Evolutionary conservation across 768 basidiomycete genomes (phyloP).

Genomic region (Epithele typhae): DNA sequence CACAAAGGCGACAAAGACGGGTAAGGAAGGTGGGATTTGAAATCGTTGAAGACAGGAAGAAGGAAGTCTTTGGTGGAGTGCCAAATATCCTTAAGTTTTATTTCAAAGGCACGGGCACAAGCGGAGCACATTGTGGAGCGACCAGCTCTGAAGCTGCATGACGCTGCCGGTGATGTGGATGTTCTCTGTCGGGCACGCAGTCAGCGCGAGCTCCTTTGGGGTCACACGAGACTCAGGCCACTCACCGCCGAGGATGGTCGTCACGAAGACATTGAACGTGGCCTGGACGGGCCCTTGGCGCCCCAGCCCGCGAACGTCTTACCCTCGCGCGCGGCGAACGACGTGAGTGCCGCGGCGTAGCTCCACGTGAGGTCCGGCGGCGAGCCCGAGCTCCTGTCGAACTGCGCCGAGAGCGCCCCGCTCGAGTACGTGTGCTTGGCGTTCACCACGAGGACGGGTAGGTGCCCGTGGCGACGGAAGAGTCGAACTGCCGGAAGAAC

Average conservation of each 20-base stretch:
- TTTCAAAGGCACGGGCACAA: no score
- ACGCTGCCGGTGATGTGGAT: slow-evolving; percentile 64
- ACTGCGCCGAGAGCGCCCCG: slow-evolving; percentile 60
- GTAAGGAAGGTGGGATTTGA: no score
- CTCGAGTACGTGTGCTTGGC: slow-evolving; percentile 52
- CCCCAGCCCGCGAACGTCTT: slow-evolving; percentile 56
- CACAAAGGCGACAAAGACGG: no score
- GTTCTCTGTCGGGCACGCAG: slow-evolving; percentile 70
- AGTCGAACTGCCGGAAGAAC: slow-evolving; percentile 63
- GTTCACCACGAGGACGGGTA: slow-evolving; percentile 44
- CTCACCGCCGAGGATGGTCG: slow-evolving; percentile 64
- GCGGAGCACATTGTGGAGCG: slow-evolving; percentile 48
- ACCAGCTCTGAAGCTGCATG: slow-evolving; percentile 54
- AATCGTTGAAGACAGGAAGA: no score
- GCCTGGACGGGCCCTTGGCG: slow-evolving; percentile 53
- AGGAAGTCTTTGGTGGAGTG: no score
- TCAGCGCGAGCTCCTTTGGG: no score
- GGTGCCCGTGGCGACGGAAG: slow-evolving; percentile 47
- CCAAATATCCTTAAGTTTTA: no score
- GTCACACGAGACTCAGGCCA: no score
- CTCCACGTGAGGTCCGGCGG: slow-evolving; percentile 71
- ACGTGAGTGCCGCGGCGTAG: slow-evolving; percentile 67
- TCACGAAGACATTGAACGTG: slow-evolving; percentile 61
- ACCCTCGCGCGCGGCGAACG: slow-evolving; percentile 52
- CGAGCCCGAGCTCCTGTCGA: slow-evolving; percentile 41